Conservation (phyloP, 352 stramenopile species). For the Phytophthora europaea region DNA sequence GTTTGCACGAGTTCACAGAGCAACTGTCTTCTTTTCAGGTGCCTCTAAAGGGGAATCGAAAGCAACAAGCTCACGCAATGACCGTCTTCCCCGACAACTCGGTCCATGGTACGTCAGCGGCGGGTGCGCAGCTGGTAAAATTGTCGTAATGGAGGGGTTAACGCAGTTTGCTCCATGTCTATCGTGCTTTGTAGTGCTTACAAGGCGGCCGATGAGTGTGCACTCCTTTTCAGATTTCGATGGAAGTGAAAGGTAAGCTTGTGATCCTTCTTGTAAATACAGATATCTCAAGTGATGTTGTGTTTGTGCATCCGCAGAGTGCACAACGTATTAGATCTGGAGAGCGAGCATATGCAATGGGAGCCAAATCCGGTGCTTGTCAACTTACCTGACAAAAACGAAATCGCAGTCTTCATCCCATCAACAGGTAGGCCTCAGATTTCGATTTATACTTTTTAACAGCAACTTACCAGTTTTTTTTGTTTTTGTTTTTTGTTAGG, state of each 20-base stretch:
- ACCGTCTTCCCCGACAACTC: constrained; percentile 67
- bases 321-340: constrained; percentile 68
- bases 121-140: not conserved
- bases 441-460: not conserved
- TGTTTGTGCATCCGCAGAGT: constrained; percentile 25
- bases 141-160: not conserved
- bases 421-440: constrained; percentile 45
- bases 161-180: not conserved
- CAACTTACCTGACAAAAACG: constrained; percentile 46
- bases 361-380: constrained; percentile 62
- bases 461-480: not conserved
- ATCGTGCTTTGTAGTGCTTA: constrained; percentile 48
- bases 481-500: constrained; percentile 26
- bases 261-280: not conserved
- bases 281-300: not conserved
- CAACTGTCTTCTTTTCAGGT: constrained; percentile 75
- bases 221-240: constrained; percentile 74
- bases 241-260: constrained; percentile 41
- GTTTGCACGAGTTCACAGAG: constrained; percentile 68
- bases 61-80: constrained; percentile 67
- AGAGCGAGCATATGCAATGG: constrained; percentile 78
- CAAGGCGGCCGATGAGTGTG: constrained; percentile 59
- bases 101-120: constrained; percentile 55
- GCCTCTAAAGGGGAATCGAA: constrained; percentile 63
- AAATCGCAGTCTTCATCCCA: constrained; percentile 70